These are phyloP conservation scores for Linaria vulgaris DNA, from an alignment of 257 asterid species.

Conservation along the genomic window DNA sequence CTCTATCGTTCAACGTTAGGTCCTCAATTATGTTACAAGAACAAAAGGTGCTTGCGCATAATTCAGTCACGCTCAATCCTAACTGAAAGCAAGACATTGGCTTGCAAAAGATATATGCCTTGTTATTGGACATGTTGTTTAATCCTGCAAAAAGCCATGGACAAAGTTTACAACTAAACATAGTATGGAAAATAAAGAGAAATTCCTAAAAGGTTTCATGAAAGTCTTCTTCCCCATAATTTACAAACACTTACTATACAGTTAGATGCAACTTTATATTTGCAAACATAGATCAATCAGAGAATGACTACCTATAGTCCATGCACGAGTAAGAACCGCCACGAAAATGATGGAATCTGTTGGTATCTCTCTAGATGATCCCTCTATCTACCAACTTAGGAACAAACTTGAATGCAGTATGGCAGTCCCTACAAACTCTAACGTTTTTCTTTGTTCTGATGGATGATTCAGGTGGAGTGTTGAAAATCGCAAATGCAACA, in stretches of 20 bases:
- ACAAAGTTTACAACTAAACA: too few species aligned
- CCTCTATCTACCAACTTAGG: slow-evolving; percentile 57
- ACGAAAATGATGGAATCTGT: slow-evolving; percentile 72
- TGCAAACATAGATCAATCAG: too few species aligned
- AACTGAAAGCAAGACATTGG: too few species aligned
- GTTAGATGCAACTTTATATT: not conserved
- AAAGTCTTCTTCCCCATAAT: not conserved
- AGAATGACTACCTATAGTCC: slow-evolving; percentile 65
- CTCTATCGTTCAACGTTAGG: too few species aligned
- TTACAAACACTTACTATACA: not conserved
- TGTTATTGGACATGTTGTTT: too few species aligned
- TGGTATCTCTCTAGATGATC: slow-evolving; percentile 74
- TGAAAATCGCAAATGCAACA: slow-evolving; percentile 70
- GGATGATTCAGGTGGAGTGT: slow-evolving; percentile 45
- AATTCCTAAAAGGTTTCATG: too few species aligned
- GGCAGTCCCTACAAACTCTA: slow-evolving; percentile 88
- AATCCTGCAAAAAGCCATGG: too few species aligned
- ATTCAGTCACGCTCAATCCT: too few species aligned
- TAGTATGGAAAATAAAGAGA: too few species aligned
- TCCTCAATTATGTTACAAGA: too few species aligned
- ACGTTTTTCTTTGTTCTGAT: slow-evolving; percentile 77
- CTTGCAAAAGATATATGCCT: too few species aligned
- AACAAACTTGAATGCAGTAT: slow-evolving; percentile 61
- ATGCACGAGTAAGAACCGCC: slow-evolving; percentile 76
- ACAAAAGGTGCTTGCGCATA: too few species aligned